Evolutionary conservation across 768 basidiomycete genomes (phyloP).

Genomic region (Tylopilus sp.): DNA sequence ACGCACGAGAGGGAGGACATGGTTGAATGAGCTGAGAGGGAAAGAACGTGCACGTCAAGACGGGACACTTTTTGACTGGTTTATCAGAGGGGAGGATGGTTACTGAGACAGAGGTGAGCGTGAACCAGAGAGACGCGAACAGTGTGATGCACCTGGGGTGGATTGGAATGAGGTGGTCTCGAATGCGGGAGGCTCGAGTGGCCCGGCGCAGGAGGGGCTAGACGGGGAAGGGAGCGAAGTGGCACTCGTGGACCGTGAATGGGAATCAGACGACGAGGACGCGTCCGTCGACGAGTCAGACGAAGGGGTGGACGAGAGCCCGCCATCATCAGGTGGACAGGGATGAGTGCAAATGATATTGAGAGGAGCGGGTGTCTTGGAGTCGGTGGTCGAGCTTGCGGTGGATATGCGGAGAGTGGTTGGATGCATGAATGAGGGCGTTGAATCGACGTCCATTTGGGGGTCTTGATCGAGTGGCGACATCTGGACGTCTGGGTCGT

Average conservation of each 20-base stretch:
- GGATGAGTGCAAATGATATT: conserved; percentile 5
- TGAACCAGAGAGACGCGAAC: background rate
- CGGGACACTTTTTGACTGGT: conserved; percentile 24
- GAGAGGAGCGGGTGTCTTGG: conserved; percentile 9
- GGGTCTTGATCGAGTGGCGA: conserved; percentile 28
- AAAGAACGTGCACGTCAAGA: conserved; percentile 52
- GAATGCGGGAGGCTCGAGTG: background rate
- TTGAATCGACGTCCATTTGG: conserved; percentile 28
- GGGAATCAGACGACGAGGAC: conserved; percentile 19
- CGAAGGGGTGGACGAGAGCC: conserved; percentile 28
- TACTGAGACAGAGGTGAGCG: conserved; percentile 9
- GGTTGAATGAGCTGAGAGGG: conserved; percentile 43
- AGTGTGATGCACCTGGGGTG: conserved; percentile 1
- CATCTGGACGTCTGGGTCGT: conserved; percentile 27
- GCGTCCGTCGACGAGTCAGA: conserved; percentile 24
- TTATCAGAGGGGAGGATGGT: conserved; percentile 5
- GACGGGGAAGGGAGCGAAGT: conserved; percentile 30
- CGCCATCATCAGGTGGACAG: conserved; percentile 24
- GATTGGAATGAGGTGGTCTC: background rate
- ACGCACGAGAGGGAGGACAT: conserved; percentile 16
- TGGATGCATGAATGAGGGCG: conserved; percentile 37
- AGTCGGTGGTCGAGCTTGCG: conserved; percentile 10
- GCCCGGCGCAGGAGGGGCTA: conserved; percentile 9
- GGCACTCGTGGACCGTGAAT: conserved; percentile 23
- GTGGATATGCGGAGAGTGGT: conserved; percentile 33